Evolutionary conservation across 257 asterid genomes (phyloP).

Genomic region (Leptodermis oblonga): DNA sequence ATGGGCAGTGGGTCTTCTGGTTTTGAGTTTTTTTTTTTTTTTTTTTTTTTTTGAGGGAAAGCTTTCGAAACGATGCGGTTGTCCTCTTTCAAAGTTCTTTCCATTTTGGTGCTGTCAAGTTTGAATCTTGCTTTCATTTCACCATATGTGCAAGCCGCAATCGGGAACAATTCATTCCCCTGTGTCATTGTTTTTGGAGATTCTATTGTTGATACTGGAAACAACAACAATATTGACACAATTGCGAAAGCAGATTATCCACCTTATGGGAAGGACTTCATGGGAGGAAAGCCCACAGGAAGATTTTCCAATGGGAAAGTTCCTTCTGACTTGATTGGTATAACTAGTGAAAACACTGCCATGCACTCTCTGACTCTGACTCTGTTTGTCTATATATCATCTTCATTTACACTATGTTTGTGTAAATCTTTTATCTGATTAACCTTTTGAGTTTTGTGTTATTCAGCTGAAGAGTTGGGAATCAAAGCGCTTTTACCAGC

Average conservation of each 20-base stretch:
- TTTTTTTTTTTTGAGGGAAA: too few species aligned
- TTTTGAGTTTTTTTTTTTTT: too few species aligned
- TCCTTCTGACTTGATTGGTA: conserved; percentile 58
- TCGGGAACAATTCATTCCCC: conserved; percentile 27
- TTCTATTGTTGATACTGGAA: conserved; percentile 59
- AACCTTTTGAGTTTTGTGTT: background rate
- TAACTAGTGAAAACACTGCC: background rate
- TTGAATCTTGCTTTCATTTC: conserved; percentile 10
- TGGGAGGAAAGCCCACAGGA: conserved; percentile 62
- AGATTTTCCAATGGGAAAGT: conserved; percentile 60
- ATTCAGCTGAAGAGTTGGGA: conserved; percentile 55
- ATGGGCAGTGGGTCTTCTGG: background rate
- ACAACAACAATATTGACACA: conserved; percentile 43
- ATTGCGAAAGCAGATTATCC: conserved; percentile 38
- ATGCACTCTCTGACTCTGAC: too few species aligned
- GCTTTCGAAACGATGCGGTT: too few species aligned
- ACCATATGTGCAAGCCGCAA: conserved; percentile 13
- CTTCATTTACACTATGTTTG: background rate
- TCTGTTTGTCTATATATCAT: background rate
- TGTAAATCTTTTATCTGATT: background rate
- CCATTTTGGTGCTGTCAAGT: background rate
- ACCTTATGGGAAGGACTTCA: conserved; percentile 63
- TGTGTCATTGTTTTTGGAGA: conserved; percentile 58
- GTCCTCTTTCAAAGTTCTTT: background rate
- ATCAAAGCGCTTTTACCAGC: conserved; percentile 49